phyloP scores from a whole-genome alignment of 768 basidiomycete genomes.

The Erythrobasidium yunnanense region DNA sequence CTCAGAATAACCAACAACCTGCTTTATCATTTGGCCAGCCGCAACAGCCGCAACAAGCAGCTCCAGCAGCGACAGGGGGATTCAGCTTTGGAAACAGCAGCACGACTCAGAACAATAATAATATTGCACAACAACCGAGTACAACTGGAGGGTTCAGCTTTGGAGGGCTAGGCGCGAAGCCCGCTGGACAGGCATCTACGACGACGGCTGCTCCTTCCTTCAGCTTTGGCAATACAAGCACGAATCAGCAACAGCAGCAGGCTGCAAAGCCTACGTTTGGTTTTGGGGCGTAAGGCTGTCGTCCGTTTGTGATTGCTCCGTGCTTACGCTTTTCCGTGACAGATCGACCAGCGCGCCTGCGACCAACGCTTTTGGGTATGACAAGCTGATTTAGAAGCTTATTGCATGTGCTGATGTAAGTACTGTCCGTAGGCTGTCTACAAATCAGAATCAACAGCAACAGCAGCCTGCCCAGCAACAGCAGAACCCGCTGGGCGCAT shows the following conservation, averaged over 20 bases:
- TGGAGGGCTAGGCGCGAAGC: conserved; percentile 17
- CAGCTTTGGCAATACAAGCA: neutral
- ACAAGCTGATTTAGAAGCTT: neutral
- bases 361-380: neutral
- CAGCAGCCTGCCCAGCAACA: conserved; percentile 13
- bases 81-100: neutral
- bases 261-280: conserved; percentile 2
- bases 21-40: neutral
- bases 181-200: conserved; percentile 8
- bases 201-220: neutral
- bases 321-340: too few species aligned
- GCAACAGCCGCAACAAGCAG: conserved; percentile 6
- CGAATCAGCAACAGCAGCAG: conserved; percentile 5
- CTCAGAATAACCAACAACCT: neutral
- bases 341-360: neutral
- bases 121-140: neutral
- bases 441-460: too few species aligned
- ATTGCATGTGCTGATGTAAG: too few species aligned
- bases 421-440: neutral
- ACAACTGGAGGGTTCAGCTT: neutral
- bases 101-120: neutral
- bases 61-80: neutral
- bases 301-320: neutral
- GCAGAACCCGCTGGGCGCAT: neutral
- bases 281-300: conserved; percentile 1